These are phyloP conservation scores for Trapa incisa DNA, from an alignment of 345 rosid species.

Conservation along the genomic window DNA sequence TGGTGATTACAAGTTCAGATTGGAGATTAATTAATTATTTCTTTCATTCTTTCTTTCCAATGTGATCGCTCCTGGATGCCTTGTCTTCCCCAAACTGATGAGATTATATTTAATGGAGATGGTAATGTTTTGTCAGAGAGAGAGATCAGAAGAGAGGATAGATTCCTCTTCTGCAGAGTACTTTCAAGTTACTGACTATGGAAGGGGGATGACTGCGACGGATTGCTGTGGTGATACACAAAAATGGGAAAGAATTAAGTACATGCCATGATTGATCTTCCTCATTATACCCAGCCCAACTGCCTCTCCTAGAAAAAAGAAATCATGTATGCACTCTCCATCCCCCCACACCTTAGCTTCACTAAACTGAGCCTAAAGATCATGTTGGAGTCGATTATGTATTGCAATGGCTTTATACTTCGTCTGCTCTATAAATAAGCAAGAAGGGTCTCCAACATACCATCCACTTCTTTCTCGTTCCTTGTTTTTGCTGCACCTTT, in stretches of 20 bases:
- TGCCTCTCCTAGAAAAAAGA: neutral
- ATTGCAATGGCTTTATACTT: neutral
- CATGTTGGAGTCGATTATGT: neutral
- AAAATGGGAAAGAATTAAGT: neutral
- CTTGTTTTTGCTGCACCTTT: too few relatives aligned
- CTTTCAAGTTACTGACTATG: neutral
- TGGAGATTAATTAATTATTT: too few relatives aligned
- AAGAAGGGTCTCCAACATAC: neutral
- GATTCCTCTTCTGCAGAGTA: conserved; percentile 5
- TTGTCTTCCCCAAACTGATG: too few relatives aligned
- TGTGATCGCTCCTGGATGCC: too few relatives aligned
- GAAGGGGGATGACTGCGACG: conserved; percentile 1
- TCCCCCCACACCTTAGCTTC: neutral
- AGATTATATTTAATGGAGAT: neutral
- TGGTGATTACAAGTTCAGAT: too few relatives aligned
- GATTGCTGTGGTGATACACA: conserved; percentile 13
- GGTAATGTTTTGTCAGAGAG: neutral
- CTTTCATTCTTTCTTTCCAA: too few relatives aligned
- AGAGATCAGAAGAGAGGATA: neutral
- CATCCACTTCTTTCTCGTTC: conserved; percentile 2
- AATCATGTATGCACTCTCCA: neutral
- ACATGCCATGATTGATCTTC: neutral
- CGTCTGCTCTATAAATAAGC: neutral
- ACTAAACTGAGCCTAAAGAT: neutral
- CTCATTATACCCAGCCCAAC: neutral